phyloP scores from a whole-genome alignment of 1,284 basidiomycete genomes.

The Cryptococcus sp. region DNA sequence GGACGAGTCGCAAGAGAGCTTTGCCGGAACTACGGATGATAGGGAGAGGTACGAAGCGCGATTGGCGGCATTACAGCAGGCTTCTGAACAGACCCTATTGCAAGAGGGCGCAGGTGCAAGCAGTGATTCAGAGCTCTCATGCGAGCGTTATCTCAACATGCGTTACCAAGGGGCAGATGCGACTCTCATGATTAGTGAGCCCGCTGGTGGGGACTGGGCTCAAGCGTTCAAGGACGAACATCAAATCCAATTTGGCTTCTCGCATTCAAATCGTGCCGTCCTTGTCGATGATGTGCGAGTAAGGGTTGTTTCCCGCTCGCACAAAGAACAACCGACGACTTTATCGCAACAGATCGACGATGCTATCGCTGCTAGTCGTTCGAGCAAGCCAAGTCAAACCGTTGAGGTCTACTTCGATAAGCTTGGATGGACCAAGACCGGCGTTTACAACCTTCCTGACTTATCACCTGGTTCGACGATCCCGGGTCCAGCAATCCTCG shows the following conservation, averaged over 20 bases:
- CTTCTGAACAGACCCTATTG: constrained; percentile 57
- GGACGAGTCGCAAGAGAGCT: constrained; percentile 35
- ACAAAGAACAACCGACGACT: background rate
- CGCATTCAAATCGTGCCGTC: constrained; percentile 32
- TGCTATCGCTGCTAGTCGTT: background rate
- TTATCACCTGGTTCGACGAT: constrained; percentile 31
- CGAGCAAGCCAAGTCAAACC: background rate
- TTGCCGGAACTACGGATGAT: constrained; percentile 1
- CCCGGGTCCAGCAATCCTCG: constrained; percentile 41
- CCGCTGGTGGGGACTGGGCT: constrained; percentile 32
- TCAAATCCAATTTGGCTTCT: constrained; percentile 43
- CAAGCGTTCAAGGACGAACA: constrained; percentile 35
- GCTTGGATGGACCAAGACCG: constrained; percentile 9
- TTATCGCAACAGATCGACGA: background rate
- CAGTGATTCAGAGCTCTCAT: constrained; percentile 64
- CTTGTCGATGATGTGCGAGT: constrained; percentile 31
- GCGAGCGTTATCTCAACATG: constrained; percentile 59
- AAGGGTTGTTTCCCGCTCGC: background rate
- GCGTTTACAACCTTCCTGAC: background rate
- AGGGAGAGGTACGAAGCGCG: background rate
- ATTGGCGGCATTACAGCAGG: constrained; percentile 11
- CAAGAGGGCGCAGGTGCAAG: constrained; percentile 81
- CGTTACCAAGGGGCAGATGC: constrained; percentile 40
- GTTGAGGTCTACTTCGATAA: constrained; percentile 14
- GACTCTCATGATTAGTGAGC: constrained; percentile 41